Conservation (phyloP, 192 early-diverging fungal genomes). For the Coemansia sp. region DNA sequence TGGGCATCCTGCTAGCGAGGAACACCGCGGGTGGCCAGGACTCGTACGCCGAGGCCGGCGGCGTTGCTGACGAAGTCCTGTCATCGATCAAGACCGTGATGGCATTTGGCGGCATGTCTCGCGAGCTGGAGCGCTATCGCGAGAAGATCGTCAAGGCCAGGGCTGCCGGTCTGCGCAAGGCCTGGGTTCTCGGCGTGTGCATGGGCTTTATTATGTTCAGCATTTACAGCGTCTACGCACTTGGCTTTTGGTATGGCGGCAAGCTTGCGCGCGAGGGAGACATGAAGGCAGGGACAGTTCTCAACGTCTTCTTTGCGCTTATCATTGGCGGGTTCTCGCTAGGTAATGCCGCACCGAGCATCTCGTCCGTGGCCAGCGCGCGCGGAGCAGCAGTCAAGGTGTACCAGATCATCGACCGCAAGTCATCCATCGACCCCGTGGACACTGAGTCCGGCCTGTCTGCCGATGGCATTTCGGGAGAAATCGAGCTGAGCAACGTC, state of each 20-base stretch:
- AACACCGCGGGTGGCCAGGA: constrained; percentile 59
- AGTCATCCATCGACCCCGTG: constrained; percentile 74
- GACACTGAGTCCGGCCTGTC: constrained; percentile 36
- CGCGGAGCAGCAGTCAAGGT: constrained; percentile 83
- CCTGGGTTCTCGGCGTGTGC: constrained; percentile 62
- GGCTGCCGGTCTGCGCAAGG: constrained; percentile 65
- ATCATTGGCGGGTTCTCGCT: constrained; percentile 83
- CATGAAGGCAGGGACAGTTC: constrained; percentile 60
- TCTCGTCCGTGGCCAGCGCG: constrained; percentile 75
- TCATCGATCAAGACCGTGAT: constrained; percentile 83
- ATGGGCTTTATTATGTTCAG: constrained; percentile 77
- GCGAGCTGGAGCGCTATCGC: constrained; percentile 67
- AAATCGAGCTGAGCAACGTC: constrained; percentile 78
- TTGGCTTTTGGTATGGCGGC: constrained; percentile 87
- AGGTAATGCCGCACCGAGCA: constrained; percentile 70
- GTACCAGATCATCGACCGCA: constrained; percentile 80
- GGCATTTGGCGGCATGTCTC: constrained; percentile 80
- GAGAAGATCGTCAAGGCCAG: constrained; percentile 66
- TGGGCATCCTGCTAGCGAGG: constrained; percentile 59
- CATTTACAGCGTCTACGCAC: constrained; percentile 75
- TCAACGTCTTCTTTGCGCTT: constrained; percentile 89
- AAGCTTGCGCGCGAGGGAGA: constrained; percentile 57
- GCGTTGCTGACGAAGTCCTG: constrained; percentile 87
- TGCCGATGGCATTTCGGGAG: constrained; percentile 59
- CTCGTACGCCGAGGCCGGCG: constrained; percentile 83